Evolutionary conservation across 768 basidiomycete species (phyloP).

Genomic region (Cubamyces sp.): DNA sequence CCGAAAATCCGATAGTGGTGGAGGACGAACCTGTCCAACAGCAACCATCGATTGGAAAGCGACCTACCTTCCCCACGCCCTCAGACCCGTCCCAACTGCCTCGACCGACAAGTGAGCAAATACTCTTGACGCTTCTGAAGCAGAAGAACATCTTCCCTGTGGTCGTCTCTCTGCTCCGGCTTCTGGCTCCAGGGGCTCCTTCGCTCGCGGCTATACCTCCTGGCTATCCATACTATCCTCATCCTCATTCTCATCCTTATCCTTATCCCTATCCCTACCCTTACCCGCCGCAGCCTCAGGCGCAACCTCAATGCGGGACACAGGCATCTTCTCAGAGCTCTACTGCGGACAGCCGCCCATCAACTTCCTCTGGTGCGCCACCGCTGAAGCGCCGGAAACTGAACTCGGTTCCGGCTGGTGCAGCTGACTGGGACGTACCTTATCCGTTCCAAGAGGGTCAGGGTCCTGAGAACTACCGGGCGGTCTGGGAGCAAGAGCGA

Average conservation of each 20-base stretch:
- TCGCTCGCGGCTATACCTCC: conserved; percentile 13
- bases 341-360: not conserved
- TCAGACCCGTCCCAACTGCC: conserved; percentile 50
- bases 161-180: conserved; percentile 60
- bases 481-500: conserved; percentile 68
- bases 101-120: conserved; percentile 57
- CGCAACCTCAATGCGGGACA: not conserved
- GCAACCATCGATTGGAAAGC: conserved; percentile 32
- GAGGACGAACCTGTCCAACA: conserved; percentile 52
- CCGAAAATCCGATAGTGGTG: conserved; percentile 71
- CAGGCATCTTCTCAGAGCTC: conserved; percentile 9
- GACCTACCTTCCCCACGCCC: conserved; percentile 32
- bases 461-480: conserved; percentile 66
- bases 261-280: not conserved
- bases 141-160: conserved; percentile 73
- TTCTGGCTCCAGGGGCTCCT: conserved; percentile 49
- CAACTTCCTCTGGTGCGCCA: conserved; percentile 27
- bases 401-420: conserved; percentile 74
- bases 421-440: conserved; percentile 81
- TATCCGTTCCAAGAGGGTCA: conserved; percentile 76
- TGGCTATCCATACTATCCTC: conserved; percentile 10
- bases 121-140: conserved; percentile 59
- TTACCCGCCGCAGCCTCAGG: not conserved
- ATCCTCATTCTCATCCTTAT: conserved; percentile 4
- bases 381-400: conserved; percentile 65